Evolutionary conservation across 306 rosid species (phyloP), one percentile per base, ranked within the genome.

Genomic region (Gastrolobium villosum): DNA sequence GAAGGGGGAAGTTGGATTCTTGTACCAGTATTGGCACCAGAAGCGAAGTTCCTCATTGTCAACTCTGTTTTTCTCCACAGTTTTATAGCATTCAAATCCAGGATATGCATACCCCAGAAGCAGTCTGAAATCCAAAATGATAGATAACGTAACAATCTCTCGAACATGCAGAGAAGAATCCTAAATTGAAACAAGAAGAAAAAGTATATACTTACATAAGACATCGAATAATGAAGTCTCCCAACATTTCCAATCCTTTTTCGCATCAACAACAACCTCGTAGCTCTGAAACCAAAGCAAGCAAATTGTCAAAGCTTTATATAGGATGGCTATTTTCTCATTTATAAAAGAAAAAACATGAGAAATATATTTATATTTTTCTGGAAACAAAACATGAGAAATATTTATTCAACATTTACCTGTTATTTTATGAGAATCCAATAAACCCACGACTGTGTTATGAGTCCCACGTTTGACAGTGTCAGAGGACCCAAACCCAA

Each of bases 21-120:
- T 2, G 43, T 90, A 92, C 99, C 99, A 95, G 70, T 93, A 93
- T 78, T 90, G 96, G 82, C 98, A 95, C 99, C 99, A 95, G 78
- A 95, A 91, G 10, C 95, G 94, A 74, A 95, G 98, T 75, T 93
- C 93, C 74, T 86, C 93, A 41, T 73, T 85, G 28, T 73, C 82
- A 4, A 81, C 89, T 41, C 66, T 87, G 85, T 86, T 88, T 78
- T 41, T 89, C 84, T 92, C 99, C 83, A 92, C 80, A 0, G 84
- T 79, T 89, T 88, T 91, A 53, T 89, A 95, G 74, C 99, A 95
- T 85, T 86, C 88, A 79, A 95, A 82, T 70, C 98, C 99, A 36
- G 99, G 99, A 83, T 95, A 95, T 40, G 97, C 99, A 77, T 95
- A 95, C 72, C 97, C 97, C 60, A 92, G 85, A 54, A 87, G 60